Percentiles rank a stretch among this genome's conserved stretches.
Conservation (phyloP, 192 early-diverging fungal species). For the Oehlia diaphana region DNA sequence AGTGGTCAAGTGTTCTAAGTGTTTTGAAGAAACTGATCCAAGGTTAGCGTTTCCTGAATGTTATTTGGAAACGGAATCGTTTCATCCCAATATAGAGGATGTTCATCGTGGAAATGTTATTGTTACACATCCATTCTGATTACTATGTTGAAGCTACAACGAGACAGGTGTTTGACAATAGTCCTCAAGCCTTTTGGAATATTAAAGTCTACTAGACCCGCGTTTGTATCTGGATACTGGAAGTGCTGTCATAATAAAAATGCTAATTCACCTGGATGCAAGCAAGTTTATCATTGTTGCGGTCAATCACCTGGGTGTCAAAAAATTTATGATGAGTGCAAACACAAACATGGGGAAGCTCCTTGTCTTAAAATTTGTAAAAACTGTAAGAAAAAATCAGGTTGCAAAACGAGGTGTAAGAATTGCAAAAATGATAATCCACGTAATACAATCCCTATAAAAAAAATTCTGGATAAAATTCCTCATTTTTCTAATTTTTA, state of each 20-base stretch:
- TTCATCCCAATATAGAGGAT: not conserved
- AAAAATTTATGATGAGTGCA: not conserved
- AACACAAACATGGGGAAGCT: not conserved
- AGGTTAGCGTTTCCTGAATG: not conserved
- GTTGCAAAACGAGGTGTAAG: not conserved
- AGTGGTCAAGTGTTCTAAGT: conserved; percentile 12
- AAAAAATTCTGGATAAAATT: no score
- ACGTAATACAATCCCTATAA: no score
- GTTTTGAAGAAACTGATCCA: conserved; percentile 22
- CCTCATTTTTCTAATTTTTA: no score
- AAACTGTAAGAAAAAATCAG: not conserved
- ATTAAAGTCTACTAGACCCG: not conserved
- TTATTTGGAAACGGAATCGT: not conserved
- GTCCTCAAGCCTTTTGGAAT: conserved; percentile 2
- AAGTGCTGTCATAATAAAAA: not conserved
- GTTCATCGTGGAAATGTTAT: not conserved
- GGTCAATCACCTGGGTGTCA: not conserved
- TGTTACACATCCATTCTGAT: not conserved
- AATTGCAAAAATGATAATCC: conserved; percentile 10
- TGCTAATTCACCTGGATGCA: not conserved
- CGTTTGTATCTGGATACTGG: not conserved
- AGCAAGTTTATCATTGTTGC: not conserved
- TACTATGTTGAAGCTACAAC: not conserved
- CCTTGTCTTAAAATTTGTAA: conserved; percentile 5
- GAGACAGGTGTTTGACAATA: not conserved